Conservation (phyloP, 2,329 filamentous ascomycete species). For the Colletotrichum sp. region DNA sequence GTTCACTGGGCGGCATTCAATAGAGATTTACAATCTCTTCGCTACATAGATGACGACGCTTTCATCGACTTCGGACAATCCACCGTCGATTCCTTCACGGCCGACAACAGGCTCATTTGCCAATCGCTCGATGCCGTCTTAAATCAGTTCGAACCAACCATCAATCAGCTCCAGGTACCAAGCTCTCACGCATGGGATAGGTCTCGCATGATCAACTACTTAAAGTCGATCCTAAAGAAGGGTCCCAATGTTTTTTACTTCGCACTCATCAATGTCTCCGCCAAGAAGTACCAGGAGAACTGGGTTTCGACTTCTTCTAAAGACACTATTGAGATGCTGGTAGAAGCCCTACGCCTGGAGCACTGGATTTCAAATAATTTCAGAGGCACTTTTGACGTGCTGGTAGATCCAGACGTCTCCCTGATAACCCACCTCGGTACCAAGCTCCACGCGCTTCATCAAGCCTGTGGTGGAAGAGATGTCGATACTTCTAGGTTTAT, state of each 20-base stretch:
- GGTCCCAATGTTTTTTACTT: background rate
- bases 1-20: background rate
- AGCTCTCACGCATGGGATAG: rapidly evolving
- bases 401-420: no score
- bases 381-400: no score
- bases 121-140: background rate
- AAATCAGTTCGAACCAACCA: background rate
- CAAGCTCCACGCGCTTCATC: background rate
- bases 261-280: background rate
- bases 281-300: background rate
- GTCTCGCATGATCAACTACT: background rate
- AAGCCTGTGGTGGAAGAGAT: background rate
- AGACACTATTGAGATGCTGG: background rate
- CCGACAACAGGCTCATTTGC: background rate
- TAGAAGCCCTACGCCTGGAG: background rate
- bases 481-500: background rate
- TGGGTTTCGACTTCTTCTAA: background rate
- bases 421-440: background rate
- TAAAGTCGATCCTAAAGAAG: background rate
- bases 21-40: background rate
- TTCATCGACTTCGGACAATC: background rate
- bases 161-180: rapidly evolving
- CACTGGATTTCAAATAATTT: background rate
- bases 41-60: background rate
- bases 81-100: background rate